Conservation (phyloP, 768 basidiomycete species). For the Tubosaeta sp. region DNA sequence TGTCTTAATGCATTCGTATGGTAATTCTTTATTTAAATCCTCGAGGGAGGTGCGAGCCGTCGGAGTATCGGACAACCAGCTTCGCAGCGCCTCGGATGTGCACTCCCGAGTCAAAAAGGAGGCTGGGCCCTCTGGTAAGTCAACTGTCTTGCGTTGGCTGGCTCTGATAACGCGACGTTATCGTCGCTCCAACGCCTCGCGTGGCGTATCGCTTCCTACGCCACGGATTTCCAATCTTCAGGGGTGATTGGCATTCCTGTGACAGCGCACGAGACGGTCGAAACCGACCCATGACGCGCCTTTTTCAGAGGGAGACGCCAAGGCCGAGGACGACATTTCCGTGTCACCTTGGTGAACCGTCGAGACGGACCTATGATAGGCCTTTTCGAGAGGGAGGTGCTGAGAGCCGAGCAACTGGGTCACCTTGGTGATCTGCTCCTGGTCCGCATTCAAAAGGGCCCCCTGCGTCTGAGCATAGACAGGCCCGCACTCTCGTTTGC, state of each 20-base stretch:
- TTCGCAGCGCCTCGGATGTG: conserved; percentile 6
- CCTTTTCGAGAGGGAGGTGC: conserved; percentile 15
- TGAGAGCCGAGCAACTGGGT: conserved; percentile 12
- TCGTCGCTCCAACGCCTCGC: conserved; percentile 6
- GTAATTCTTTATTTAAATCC: conserved; percentile 29
- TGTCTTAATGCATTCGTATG: conserved; percentile 36
- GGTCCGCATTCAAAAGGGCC: conserved; percentile 15
- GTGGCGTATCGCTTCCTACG: conserved; percentile 10
- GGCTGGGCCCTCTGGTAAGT: conserved; percentile 9
- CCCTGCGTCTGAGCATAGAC: background rate
- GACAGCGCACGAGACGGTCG: background rate
- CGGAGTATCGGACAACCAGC: conserved; percentile 5
- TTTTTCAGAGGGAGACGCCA: conserved; percentile 9
- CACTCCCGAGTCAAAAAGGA: background rate
- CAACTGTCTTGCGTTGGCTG: conserved; percentile 4
- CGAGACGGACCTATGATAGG: conserved; percentile 10
- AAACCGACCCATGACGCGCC: conserved; percentile 15
- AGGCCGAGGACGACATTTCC: conserved; percentile 15
- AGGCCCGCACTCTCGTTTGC: background rate
- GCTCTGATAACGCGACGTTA: conserved; percentile 3
- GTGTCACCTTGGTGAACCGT: conserved; percentile 4
- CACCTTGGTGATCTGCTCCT: conserved; percentile 6
- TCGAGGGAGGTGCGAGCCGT: conserved; percentile 8
- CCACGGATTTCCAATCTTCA: conserved; percentile 3
- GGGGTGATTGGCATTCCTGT: conserved; percentile 1